Evolutionary conservation across 2,329 filamentous ascomycete genomes (phyloP).

Genomic region (Diplodia scrobiculata): DNA sequence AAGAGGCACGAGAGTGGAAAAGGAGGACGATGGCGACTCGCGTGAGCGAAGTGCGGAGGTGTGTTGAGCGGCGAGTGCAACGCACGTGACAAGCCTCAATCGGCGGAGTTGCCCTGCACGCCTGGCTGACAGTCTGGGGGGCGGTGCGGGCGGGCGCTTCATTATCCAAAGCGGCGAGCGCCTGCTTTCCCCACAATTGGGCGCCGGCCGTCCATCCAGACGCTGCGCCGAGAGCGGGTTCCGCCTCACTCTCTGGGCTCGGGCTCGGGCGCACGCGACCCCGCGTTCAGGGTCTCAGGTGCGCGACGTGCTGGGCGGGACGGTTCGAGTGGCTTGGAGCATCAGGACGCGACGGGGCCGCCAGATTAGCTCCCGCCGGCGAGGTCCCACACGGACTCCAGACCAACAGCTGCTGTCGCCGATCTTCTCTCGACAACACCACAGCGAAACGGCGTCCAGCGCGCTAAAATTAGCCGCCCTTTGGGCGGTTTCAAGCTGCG

Average conservation of each 20-base stretch:
- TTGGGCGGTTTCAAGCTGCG: slow-evolving; percentile 11
- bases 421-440: background rate
- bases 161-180: background rate
- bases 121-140: background rate
- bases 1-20: background rate
- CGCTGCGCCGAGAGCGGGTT: background rate
- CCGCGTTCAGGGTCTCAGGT: background rate
- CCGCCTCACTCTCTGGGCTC: background rate
- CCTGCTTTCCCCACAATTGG: slow-evolving; percentile 9
- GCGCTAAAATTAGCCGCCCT: slow-evolving; percentile 18
- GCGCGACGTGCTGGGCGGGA: too few species aligned
- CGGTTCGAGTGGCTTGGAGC: too few species aligned
- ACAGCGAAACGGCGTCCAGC: background rate
- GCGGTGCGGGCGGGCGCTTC: background rate
- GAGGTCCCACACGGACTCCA: background rate
- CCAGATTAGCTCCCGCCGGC: background rate
- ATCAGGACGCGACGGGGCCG: background rate
- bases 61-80: slow-evolving; percentile 19
- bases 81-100: slow-evolving; percentile 6
- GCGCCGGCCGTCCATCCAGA: background rate
- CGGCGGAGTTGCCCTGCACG: slow-evolving; percentile 10
- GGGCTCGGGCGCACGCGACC: background rate
- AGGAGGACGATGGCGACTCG: slow-evolving; percentile 5
- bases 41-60: slow-evolving; percentile 22
- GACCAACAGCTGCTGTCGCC: background rate